A percentile compares a stretch with the other conserved stretches of the same genome.
phyloP scores from a whole-genome alignment of 345 rosid species.

The Eucalyptus guilfoylei region DNA sequence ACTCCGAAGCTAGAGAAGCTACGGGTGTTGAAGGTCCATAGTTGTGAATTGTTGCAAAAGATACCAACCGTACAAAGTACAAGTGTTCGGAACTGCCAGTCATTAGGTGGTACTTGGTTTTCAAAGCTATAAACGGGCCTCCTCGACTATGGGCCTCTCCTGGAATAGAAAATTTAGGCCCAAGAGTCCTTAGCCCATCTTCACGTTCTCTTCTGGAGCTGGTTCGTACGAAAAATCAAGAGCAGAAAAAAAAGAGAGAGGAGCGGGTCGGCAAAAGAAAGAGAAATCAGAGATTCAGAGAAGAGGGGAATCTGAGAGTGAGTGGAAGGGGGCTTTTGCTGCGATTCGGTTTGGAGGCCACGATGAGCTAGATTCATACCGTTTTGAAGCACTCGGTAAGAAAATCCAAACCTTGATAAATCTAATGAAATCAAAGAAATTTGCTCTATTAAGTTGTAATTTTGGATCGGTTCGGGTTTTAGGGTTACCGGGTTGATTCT shows the following conservation, averaged over 20 bases:
- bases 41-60: background rate
- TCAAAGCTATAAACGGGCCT: no score
- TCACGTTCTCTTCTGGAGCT: no score
- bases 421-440: background rate
- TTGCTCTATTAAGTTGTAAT: background rate
- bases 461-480: no score
- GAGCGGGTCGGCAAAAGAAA: accelerated
- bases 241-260: no score
- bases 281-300: no score
- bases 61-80: accelerated
- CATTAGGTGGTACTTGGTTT: no score
- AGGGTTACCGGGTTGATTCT: no score
- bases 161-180: no score
- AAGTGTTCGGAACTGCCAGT: background rate
- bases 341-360: background rate
- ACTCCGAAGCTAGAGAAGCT: background rate
- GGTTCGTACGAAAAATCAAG: no score
- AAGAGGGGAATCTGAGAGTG: background rate
- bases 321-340: background rate
- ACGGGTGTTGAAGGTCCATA: accelerated
- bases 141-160: no score
- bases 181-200: no score
- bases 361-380: background rate
- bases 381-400: background rate
- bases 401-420: background rate